Percentiles rank a stretch among this genome's conserved stretches.
These are phyloP conservation scores for Helicocarpus griseus DNA, from an alignment of 2,329 filamentous ascomycete genomes.

Conservation along the genomic window DNA sequence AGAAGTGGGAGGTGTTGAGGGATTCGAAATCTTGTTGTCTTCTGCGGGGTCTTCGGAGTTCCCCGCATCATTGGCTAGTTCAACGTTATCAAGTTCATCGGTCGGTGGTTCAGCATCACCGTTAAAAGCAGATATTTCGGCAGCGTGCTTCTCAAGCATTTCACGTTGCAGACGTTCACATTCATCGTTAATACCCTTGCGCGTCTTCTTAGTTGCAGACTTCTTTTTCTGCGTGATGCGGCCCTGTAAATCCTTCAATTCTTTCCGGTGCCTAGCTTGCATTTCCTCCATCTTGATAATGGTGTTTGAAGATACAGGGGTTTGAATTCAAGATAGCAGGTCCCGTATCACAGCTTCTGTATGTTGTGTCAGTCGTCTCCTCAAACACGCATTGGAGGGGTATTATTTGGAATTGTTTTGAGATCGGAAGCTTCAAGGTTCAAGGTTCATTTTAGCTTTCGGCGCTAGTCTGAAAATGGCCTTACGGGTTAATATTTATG, in stretches of 20 bases:
- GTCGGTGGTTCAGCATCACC: slow-evolving; percentile 15
- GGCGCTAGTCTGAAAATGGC: neutral
- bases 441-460: neutral
- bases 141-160: slow-evolving; percentile 44
- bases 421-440: neutral
- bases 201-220: slow-evolving; percentile 74
- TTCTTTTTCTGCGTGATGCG: slow-evolving; percentile 94
- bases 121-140: slow-evolving; percentile 40
- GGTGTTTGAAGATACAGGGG: too few species aligned
- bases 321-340: too few species aligned
- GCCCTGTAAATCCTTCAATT: slow-evolving; percentile 75
- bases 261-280: slow-evolving; percentile 72
- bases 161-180: slow-evolving; percentile 50
- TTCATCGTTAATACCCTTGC: slow-evolving; percentile 60
- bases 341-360: too few species aligned
- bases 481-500: slow-evolving; percentile 10
- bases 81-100: slow-evolving; percentile 24
- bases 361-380: too few species aligned
- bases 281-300: slow-evolving; percentile 64
- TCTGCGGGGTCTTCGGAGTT: slow-evolving; percentile 7
- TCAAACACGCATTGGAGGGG: too few species aligned
- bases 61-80: slow-evolving; percentile 20
- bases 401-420: too few species aligned
- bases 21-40: neutral
- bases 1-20: slow-evolving; percentile 4